Base-by-base conservation (phyloP, 331 rosid species). In the Quercus tomentella region DNA sequence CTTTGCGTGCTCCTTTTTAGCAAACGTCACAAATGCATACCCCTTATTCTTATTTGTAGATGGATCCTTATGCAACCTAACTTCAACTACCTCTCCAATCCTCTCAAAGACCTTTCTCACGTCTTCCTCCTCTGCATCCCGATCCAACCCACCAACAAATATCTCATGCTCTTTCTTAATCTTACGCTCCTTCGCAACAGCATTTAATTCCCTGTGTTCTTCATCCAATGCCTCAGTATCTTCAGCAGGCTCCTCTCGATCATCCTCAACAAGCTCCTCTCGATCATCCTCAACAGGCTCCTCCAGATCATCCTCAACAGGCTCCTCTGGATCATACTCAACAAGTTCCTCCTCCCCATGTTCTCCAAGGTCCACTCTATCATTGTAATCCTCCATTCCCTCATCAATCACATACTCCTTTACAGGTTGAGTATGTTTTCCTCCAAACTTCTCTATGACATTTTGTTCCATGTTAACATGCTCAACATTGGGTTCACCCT, bases 121-220 rank as follows among this genome's bases (percentile, higher is more conserved):
- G 49, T 91, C 95, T 69, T 91, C 97, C 91, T 91, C 97, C 52
- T 80, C 84, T 21, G 90, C 92, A 79, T 90, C 97, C 30, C 83
- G 88, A 79, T 90, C 98, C 80, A 93, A 83, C 66, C 97, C 98
- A 26, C 93, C 93, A 35, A 91, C 92, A 89, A 93, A 90, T 77
- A 93, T 86, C 80, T 93, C 97, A 67, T 84, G 87, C 71, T 91
- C 98, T 85, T 87, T 91, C 72, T 76, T 87, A 80, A 82, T 87
- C 86, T 79, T 86, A 76, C 85, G 87, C 56, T 88, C 91, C 57
- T 90, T 91, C 4, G 87, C 92, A 54, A 79, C 75, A 52, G 93
- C 88, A 14, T 88, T 84, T 81, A 89, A 70, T 70, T 89, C 88
- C 82, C 75, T 83, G 57, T 28, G 76, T 72, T 91, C 92, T 81